These are phyloP conservation scores for Nevesoporus exiguus DNA, from an alignment of 768 basidiomycete genomes.

Conservation along the genomic window DNA sequence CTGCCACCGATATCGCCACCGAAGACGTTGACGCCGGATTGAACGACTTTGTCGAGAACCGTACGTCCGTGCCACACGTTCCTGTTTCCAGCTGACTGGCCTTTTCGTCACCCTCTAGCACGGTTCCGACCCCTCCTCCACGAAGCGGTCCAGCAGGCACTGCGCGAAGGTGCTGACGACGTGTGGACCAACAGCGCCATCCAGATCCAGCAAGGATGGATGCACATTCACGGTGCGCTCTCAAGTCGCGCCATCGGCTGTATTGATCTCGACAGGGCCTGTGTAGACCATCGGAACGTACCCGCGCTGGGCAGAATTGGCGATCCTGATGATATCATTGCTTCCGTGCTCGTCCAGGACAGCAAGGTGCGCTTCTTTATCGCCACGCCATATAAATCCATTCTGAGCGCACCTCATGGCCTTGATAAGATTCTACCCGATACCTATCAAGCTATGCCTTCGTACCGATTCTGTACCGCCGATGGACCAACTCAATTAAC, in stretches of 20 bases:
- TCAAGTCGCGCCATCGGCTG: not conserved
- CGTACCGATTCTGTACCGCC: conserved; percentile 75
- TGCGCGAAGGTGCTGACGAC: conserved; percentile 59
- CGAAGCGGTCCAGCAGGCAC: conserved; percentile 49
- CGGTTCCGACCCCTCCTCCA: conserved; percentile 61
- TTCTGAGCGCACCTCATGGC: not conserved
- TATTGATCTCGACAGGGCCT: not conserved
- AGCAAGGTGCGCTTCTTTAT: conserved; percentile 47
- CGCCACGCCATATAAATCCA: not conserved
- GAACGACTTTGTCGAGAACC: conserved; percentile 69
- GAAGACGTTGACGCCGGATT: conserved; percentile 48
- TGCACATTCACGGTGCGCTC: conserved; percentile 67
- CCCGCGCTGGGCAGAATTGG: conserved; percentile 74
- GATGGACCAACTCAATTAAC: conserved; percentile 72
- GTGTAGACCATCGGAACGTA: conserved; percentile 65
- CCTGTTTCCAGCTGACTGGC: not conserved
- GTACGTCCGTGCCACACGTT: conserved; percentile 39
- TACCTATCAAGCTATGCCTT: conserved; percentile 81
- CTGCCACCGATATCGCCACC: conserved; percentile 29
- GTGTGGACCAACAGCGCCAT: conserved; percentile 61
- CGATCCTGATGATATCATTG: conserved; percentile 83
- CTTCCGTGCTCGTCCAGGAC: conserved; percentile 65
- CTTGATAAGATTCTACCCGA: conserved; percentile 55
- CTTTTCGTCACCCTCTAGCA: conserved; percentile 35
- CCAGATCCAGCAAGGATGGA: conserved; percentile 75